These are phyloP conservation scores for Hanseniaspora jakobsenii DNA, from an alignment of 805 yeast species.

Conservation along the genomic window DNA sequence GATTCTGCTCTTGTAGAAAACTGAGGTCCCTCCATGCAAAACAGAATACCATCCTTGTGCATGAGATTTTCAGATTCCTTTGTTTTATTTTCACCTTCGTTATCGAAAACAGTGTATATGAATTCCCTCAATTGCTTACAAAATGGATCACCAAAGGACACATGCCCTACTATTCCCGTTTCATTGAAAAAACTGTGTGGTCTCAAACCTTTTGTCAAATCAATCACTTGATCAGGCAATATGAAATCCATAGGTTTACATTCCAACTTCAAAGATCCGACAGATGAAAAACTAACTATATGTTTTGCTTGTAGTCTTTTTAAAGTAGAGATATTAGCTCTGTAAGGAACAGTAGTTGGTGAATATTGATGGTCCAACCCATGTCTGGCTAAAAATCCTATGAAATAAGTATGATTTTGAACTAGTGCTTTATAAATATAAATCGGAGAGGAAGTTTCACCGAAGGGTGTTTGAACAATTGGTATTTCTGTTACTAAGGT, in stretches of 20 bases:
- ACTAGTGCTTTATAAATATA: conserved; percentile 63
- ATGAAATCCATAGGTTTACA: conserved; percentile 93
- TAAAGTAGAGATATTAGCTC: conserved; percentile 93
- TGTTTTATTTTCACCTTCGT: no score
- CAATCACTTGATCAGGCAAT: conserved; percentile 91
- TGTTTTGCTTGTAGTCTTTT: conserved; percentile 78
- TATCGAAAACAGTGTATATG: conserved; percentile 41
- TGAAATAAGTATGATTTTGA: conserved; percentile 38
- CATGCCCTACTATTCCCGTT: conserved; percentile 91
- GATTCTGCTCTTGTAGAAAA: conserved; percentile 96
- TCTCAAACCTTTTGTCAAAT: conserved; percentile 91
- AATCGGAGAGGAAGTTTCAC: conserved; percentile 85
- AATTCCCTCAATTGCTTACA: conserved; percentile 59
- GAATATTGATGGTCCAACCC: conserved; percentile 80
- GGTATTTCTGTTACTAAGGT: conserved; percentile 71
- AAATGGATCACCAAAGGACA: conserved; percentile 94
- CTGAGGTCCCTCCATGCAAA: conserved; percentile 99
- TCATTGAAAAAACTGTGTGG: conserved; percentile 76
- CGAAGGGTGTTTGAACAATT: conserved; percentile 90
- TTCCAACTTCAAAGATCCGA: conserved; percentile 82
- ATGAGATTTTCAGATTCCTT: no score
- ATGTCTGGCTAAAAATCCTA: conserved; percentile 91
- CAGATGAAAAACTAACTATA: conserved; percentile 87
- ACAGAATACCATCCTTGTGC: conserved; percentile 63
- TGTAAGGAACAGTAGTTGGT: conserved; percentile 84